Conservation (phyloP, 1,139 yeast species). For the Kluyveromyces marxianus region DNA sequence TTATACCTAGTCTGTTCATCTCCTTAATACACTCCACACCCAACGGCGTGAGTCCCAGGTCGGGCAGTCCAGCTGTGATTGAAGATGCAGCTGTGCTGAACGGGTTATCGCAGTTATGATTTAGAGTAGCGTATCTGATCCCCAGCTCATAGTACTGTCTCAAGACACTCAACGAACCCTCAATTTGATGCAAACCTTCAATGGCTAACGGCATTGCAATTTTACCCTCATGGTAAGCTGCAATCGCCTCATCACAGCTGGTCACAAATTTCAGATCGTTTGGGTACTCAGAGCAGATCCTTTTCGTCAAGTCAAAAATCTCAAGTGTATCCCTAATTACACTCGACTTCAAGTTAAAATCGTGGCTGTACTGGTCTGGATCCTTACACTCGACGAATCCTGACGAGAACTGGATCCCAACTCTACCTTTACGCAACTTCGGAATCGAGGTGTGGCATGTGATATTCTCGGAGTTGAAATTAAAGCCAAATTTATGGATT, state of each 20-base stretch:
- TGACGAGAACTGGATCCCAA: constrained; percentile 43
- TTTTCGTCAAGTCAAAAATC: constrained; percentile 43
- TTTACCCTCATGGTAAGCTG: constrained; percentile 30
- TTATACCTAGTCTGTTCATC: constrained; percentile 48
- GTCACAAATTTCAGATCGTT: constrained; percentile 35
- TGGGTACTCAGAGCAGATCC: constrained; percentile 38
- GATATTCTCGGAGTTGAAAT: constrained; percentile 30
- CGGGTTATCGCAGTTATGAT: constrained; percentile 50
- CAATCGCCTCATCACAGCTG: constrained; percentile 35
- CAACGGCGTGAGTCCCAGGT: constrained; percentile 37
- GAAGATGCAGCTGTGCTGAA: constrained; percentile 49
- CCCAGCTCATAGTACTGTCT: constrained; percentile 43
- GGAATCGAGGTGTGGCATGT: constrained; percentile 35
- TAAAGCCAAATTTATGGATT: constrained; percentile 24
- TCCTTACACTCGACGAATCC: constrained; percentile 41
- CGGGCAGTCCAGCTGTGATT: constrained; percentile 38
- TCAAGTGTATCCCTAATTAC: constrained; percentile 47
- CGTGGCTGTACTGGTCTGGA: constrained; percentile 34
- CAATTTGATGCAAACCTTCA: constrained; percentile 48
- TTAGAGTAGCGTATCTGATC: constrained; percentile 44
- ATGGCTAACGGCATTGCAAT: constrained; percentile 44
- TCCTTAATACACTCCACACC: constrained; percentile 39
- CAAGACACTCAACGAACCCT: constrained; percentile 41
- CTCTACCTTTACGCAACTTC: constrained; percentile 34
- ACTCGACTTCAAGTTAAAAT: constrained; percentile 36